Evolutionary conservation across 306 rosid genomes (phyloP).

Genomic region (Dryas octopetala): DNA sequence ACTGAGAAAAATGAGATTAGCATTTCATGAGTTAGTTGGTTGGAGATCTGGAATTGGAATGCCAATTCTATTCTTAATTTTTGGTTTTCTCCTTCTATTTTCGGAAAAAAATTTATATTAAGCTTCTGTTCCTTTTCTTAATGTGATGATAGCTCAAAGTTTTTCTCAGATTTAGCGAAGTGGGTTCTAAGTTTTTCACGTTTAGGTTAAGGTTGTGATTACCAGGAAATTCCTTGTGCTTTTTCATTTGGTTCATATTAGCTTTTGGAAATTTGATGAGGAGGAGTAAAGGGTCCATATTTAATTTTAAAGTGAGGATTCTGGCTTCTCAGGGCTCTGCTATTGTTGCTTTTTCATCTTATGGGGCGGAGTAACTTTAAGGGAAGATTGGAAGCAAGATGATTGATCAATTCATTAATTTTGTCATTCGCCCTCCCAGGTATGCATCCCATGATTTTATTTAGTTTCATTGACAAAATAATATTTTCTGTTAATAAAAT

Average conservation of each 20-base stretch:
- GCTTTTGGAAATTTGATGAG: conserved; percentile 2
- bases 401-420: conserved; percentile 95
- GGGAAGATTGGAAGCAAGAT: conserved; percentile 47
- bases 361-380: conserved; percentile 55
- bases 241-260: background rate
- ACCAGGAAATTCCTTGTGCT: background rate
- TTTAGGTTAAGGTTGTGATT: background rate
- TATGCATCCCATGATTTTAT: conserved; percentile 26
- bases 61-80: background rate
- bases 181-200: background rate
- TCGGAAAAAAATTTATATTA: background rate
- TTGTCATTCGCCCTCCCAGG: conserved; percentile 99
- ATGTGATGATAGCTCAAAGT: background rate
- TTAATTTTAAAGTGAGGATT: background rate
- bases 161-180: background rate
- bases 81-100: background rate
- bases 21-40: background rate
- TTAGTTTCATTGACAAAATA: conserved; percentile 4
- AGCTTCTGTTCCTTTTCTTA: background rate
- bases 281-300: background rate
- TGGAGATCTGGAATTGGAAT: conserved; percentile 14
- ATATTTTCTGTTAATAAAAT: background rate
- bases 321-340: conserved; percentile 35
- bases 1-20: background rate
- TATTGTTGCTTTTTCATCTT: conserved; percentile 26